Evolutionary conservation across 2,329 filamentous ascomycete species (phyloP).

Genomic region (Pezicula carpinea): DNA sequence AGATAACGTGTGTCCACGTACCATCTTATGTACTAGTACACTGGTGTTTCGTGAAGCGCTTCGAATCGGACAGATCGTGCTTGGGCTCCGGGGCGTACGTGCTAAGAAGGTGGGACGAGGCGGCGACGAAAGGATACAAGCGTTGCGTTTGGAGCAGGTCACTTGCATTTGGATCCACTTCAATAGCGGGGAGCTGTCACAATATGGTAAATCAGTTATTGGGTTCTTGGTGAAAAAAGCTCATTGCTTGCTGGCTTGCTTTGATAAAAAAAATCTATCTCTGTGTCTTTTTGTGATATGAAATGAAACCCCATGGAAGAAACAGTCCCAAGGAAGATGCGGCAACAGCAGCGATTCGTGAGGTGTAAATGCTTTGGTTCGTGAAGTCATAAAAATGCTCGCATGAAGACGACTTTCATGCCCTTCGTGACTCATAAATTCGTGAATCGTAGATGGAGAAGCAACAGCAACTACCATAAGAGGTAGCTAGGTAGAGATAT

Average conservation of each 20-base stretch:
- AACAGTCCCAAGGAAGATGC: background rate
- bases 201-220: constrained; percentile 1
- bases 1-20: too few relatives aligned
- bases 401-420: constrained; percentile 1
- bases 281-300: background rate
- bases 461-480: background rate
- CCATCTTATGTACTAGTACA: too few relatives aligned
- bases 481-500: background rate
- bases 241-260: background rate
- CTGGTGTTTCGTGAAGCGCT: too few relatives aligned
- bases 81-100: too few relatives aligned
- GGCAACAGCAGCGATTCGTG: background rate
- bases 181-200: constrained; percentile 1
- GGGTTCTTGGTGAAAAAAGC: background rate
- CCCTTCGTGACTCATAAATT: background rate
- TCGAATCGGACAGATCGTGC: too few relatives aligned
- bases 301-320: background rate
- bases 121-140: too few relatives aligned
- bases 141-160: too few relatives aligned
- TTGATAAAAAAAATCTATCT: background rate
- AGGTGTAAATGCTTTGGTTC: background rate
- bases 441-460: background rate
- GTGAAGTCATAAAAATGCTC: background rate
- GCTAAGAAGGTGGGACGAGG: too few relatives aligned
- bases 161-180: background rate